These are phyloP conservation scores for Suhomyces wounanorum DNA, from an alignment of 1,139 yeast species.

Conservation along the genomic window DNA sequence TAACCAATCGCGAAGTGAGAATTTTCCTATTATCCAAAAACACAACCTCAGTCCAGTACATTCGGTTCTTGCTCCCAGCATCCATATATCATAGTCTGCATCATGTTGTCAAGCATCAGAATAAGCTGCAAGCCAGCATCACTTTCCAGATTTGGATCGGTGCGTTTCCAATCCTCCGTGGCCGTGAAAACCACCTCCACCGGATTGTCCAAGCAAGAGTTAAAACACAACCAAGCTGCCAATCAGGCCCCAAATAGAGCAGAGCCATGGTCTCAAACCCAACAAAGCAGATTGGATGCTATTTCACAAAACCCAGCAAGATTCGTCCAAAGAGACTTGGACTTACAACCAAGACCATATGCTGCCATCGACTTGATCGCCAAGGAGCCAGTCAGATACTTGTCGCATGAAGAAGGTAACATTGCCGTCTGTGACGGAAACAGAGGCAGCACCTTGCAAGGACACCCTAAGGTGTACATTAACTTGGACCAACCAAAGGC, in stretches of 20 bases:
- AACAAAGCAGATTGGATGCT: slow-evolving; percentile 61
- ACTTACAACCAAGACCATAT: slow-evolving; percentile 72
- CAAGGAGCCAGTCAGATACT: slow-evolving; percentile 67
- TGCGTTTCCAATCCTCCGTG: slow-evolving; percentile 20
- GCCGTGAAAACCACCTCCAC: slow-evolving; percentile 26
- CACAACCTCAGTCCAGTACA: not conserved
- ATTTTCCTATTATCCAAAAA: slow-evolving; percentile 10
- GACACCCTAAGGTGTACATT: slow-evolving; percentile 84
- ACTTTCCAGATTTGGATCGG: slow-evolving; percentile 3
- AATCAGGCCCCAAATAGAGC: slow-evolving; percentile 77
- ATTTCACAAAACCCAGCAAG: slow-evolving; percentile 58
- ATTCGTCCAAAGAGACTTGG: slow-evolving; percentile 71
- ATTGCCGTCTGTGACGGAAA: slow-evolving; percentile 87
- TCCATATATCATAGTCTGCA: slow-evolving; percentile 3
- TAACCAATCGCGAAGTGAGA: slow-evolving; percentile 14
- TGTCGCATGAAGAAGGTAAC: slow-evolving; percentile 51
- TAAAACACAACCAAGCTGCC: slow-evolving; percentile 36
- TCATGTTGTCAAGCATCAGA: slow-evolving; percentile 16
- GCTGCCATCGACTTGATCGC: slow-evolving; percentile 86
- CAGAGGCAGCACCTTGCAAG: slow-evolving; percentile 65
- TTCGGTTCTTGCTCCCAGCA: slow-evolving; percentile 1
- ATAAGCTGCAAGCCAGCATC: slow-evolving; percentile 14
- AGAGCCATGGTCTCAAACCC: slow-evolving; percentile 71
- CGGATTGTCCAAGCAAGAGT: slow-evolving; percentile 42
- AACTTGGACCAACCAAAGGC: slow-evolving; percentile 76